These are phyloP conservation scores for Heritiera littoralis DNA, from an alignment of 345 rosid genomes.

Conservation along the genomic window DNA sequence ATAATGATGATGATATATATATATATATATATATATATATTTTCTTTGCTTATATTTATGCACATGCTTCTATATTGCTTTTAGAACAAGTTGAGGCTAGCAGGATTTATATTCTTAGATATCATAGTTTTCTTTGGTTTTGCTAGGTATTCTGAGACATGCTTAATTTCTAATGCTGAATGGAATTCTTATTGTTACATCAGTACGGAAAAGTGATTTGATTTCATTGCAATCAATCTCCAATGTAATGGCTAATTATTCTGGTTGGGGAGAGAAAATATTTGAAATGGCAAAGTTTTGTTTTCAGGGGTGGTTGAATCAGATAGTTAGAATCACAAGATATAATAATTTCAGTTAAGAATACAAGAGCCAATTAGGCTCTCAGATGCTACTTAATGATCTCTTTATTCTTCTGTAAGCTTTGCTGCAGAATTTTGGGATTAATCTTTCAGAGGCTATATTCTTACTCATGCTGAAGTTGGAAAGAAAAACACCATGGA, in stretches of 20 bases:
- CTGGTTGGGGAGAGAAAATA: not conserved
- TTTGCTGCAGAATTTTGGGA: not conserved
- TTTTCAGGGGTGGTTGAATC: constrained; percentile 32
- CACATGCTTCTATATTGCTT: not conserved
- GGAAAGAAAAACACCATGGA: not conserved
- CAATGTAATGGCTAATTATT: constrained; percentile 4
- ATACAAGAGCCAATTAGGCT: constrained; percentile 1
- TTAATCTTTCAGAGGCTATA: not conserved
- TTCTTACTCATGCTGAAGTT: not conserved
- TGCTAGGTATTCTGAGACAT: not conserved
- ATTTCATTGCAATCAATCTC: not conserved
- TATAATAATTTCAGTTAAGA: constrained; percentile 26
- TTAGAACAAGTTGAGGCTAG: constrained; percentile 13
- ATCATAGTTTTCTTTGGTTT: not conserved
- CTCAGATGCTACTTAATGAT: not conserved
- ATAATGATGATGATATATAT: not conserved
- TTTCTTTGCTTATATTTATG: not conserved
- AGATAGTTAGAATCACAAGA: constrained; percentile 15
- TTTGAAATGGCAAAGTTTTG: constrained; percentile 15
- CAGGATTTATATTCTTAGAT: constrained; percentile 14
- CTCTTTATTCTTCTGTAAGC: not conserved
- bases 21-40: no score
- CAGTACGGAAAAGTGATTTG: not conserved
- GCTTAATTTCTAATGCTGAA: not conserved
- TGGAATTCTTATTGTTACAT: not conserved